Evolutionary conservation across 75 land plant genomes (phyloP).

Genomic region (Pseudotsuga menziesii): DNA sequence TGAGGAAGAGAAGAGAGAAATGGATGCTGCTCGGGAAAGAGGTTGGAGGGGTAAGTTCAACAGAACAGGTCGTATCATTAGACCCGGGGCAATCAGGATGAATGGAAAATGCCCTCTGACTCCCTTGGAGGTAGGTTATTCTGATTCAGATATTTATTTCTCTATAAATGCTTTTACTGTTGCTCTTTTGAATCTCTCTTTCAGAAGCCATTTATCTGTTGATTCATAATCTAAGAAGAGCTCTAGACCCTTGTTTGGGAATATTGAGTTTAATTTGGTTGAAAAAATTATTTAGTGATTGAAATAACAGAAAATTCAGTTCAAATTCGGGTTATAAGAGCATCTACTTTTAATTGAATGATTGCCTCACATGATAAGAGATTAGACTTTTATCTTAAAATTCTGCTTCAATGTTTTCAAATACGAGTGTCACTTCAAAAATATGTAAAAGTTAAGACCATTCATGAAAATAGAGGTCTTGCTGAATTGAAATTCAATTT

Average conservation of each 20-base stretch:
- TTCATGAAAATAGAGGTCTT: not conserved
- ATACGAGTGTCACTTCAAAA: not conserved
- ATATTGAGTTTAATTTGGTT: conserved; percentile 1
- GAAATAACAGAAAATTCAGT: not conserved
- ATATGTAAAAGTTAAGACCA: not conserved
- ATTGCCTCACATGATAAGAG: not conserved
- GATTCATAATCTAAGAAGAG: not conserved
- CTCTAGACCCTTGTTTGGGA: not conserved
- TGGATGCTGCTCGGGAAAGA: conserved; percentile 86
- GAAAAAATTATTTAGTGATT: not conserved
- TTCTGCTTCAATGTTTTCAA: not conserved
- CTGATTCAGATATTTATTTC: not conserved
- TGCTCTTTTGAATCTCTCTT: not conserved
- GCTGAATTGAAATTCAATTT: not conserved
- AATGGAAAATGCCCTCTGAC: conserved; percentile 97
- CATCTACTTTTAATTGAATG: not conserved
- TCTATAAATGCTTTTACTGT: not conserved
- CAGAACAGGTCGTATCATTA: conserved; percentile 77
- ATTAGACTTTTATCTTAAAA: too few relatives aligned
- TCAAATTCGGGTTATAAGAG: conserved; percentile 1
- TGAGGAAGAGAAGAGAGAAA: conserved; percentile 54
- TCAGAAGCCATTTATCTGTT: conserved; percentile 1
- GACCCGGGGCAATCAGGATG: conserved; percentile 72
- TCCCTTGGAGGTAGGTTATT: conserved; percentile 78
- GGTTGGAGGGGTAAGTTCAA: conserved; percentile 98